These are phyloP conservation scores for Xylaria cubensis DNA, from an alignment of 495 filamentous ascomycete genomes.

Conservation along the genomic window DNA sequence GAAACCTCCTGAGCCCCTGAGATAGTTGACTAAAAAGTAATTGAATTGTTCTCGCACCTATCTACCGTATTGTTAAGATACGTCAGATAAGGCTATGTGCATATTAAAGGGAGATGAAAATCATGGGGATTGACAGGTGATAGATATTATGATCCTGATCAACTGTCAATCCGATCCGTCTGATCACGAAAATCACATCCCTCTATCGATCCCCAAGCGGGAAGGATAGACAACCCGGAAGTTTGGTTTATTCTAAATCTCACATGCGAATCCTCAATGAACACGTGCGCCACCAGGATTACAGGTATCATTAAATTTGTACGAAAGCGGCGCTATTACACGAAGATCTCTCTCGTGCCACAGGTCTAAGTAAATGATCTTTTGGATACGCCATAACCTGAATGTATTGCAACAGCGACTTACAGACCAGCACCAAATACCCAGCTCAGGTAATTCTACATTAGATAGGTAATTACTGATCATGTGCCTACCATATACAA, in stretches of 20 bases:
- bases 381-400: background rate
- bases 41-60: background rate
- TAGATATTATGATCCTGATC: conserved; percentile 1
- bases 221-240: background rate
- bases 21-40: background rate
- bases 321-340: conserved; percentile 10
- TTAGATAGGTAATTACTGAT: background rate
- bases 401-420: background rate
- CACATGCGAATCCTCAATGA: conserved; percentile 1
- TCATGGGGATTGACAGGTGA: background rate
- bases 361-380: background rate
- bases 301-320: too few species aligned
- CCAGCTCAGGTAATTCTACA: background rate
- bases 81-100: background rate
- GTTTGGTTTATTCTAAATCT: background rate
- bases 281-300: conserved; percentile 13
- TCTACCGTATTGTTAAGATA: background rate
- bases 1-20: conserved; percentile 24
- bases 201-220: background rate
- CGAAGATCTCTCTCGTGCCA: background rate
- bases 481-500: background rate
- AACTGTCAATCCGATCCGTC: background rate
- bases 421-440: background rate
- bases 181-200: background rate
- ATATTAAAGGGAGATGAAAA: background rate